Conservation (phyloP, 805 yeast genomes). For the Komagataella ulmi region DNA sequence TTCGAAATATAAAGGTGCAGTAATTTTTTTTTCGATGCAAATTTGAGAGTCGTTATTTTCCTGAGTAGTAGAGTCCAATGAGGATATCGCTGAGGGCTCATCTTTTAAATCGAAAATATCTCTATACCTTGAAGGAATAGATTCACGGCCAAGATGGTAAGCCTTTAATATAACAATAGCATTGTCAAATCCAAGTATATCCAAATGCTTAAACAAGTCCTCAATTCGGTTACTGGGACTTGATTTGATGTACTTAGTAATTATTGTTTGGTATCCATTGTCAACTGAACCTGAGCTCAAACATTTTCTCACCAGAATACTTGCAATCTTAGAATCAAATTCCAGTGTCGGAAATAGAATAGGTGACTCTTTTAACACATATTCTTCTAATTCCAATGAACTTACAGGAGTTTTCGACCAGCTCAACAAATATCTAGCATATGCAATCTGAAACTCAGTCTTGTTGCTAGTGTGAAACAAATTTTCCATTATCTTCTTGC, state of each 20-base stretch:
- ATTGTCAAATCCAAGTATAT: constrained; percentile 30
- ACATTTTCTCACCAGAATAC: not conserved
- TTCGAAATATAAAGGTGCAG: not conserved
- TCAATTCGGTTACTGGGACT: constrained; percentile 11
- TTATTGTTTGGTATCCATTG: not conserved
- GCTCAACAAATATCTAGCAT: constrained; percentile 19
- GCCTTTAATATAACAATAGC: constrained; percentile 22
- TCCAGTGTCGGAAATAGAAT: not conserved
- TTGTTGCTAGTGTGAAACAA: constrained; percentile 33
- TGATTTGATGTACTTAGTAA: not conserved
- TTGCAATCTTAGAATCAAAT: not conserved
- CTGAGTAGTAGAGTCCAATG: not conserved
- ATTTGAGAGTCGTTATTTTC: not conserved
- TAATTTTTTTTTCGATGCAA: not conserved
- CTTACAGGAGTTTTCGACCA: constrained; percentile 57
- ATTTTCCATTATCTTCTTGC: constrained; percentile 51
- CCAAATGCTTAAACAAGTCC: constrained; percentile 27
- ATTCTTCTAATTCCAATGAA: constrained; percentile 23
- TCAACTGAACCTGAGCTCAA: not conserved
- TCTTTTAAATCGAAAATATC: constrained; percentile 9
- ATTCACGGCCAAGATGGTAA: constrained; percentile 9
- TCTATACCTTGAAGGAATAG: constrained; percentile 13
- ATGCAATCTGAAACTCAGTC: constrained; percentile 11
- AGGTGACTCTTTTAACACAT: not conserved
- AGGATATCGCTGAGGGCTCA: not conserved